These are phyloP conservation scores for Brassica cretica DNA, from an alignment of 345 rosid species.

Conservation along the genomic window DNA sequence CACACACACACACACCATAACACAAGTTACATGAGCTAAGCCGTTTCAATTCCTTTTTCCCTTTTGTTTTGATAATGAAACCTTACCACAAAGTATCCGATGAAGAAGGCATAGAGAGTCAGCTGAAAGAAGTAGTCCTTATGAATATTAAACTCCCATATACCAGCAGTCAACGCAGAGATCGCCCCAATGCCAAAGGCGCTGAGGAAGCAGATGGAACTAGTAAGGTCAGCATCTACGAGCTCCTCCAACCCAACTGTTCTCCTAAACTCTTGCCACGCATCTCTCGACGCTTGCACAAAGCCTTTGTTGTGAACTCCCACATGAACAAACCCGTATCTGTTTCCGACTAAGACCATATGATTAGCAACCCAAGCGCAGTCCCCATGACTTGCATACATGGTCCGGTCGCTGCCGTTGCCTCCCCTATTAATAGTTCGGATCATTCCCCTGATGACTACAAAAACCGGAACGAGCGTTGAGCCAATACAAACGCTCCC, in stretches of 20 bases:
- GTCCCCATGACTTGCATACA: constrained; percentile 57
- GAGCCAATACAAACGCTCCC: constrained; percentile 74
- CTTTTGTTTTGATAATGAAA: not conserved
- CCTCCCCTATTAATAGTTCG: constrained; percentile 34
- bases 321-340: constrained; percentile 78
- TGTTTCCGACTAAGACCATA: constrained; percentile 52
- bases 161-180: constrained; percentile 60
- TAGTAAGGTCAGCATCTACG: constrained; percentile 69
- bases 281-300: constrained; percentile 59
- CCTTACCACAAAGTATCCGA: constrained; percentile 81
- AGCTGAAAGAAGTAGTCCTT: constrained; percentile 57
- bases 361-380: constrained; percentile 48
- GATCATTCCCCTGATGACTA: constrained; percentile 50
- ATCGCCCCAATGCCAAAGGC: constrained; percentile 60
- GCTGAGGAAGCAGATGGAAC: constrained; percentile 65
- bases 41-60: not conserved
- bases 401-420: constrained; percentile 47
- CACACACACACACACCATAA: constrained; percentile 22
- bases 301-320: constrained; percentile 63
- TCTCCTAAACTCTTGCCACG: constrained; percentile 54
- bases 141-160: constrained; percentile 60
- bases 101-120: constrained; percentile 63
- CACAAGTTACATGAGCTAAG: constrained; percentile 8
- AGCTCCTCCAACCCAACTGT: constrained; percentile 44
- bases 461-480: constrained; percentile 49